A percentile compares a stretch with the other conserved stretches of the same genome.
Conservation (phyloP, 768 basidiomycete species). For the Rickenella mellea region DNA sequence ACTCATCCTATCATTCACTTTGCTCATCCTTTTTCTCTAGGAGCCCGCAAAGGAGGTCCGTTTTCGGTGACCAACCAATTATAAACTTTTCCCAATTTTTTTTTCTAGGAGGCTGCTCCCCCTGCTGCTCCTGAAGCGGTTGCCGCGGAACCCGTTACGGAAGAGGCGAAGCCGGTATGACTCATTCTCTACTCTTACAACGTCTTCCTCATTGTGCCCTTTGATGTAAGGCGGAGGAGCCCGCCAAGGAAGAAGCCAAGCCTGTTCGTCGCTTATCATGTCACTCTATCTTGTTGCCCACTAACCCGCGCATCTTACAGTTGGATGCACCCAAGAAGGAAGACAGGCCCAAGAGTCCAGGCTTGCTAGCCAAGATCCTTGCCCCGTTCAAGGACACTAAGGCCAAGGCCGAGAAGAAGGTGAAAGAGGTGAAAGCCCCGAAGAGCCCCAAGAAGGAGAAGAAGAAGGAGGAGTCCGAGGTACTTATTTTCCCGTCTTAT, state of each 20-base stretch:
- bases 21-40: conserved; percentile 13
- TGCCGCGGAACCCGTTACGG: conserved; percentile 28
- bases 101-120: conserved; percentile 25
- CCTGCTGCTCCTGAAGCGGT: conserved; percentile 23
- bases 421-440: conserved; percentile 54
- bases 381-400: conserved; percentile 59
- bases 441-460: conserved; percentile 79
- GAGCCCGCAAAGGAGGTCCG: conserved; percentile 35
- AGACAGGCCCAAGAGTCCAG: conserved; percentile 73
- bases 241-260: conserved; percentile 32
- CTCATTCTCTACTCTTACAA: conserved; percentile 5
- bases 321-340: conserved; percentile 52
- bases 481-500: conserved; percentile 13
- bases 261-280: conserved; percentile 18
- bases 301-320: conserved; percentile 1
- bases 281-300: not conserved
- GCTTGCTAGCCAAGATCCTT: conserved; percentile 68
- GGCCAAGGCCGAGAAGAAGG: conserved; percentile 47
- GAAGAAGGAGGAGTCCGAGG: conserved; percentile 67
- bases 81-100: conserved; percentile 4
- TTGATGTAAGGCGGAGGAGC: conserved; percentile 23
- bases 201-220: too few relatives aligned
- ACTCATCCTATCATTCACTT: conserved; percentile 3
- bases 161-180: conserved; percentile 33
- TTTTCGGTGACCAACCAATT: too few relatives aligned